Evolutionary conservation across 768 basidiomycete genomes (phyloP), one percentile per base, ranked within the genome.

Genomic region (Cytidiella melzeri): DNA sequence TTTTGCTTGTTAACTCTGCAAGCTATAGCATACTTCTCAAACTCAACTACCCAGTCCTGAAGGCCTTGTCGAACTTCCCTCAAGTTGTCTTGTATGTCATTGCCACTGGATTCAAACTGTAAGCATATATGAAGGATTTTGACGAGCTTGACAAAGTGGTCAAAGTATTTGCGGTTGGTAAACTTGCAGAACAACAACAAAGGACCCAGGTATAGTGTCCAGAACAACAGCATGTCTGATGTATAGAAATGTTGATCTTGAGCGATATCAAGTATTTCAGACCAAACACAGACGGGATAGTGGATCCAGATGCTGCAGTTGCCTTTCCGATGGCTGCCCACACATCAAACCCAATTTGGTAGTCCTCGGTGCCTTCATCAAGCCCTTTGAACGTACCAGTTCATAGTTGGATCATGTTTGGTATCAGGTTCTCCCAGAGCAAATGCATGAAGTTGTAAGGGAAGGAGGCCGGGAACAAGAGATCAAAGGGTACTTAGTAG

Each of bases 361-460:
- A 57, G 2, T 60, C 66, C 4, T 15, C 30, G 0, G 63, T 9
- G 27, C 45, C 63, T 5, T 58, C 30, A 38, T 71, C 63, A 1
- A 74, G 55, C 5, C 55, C 68, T 53, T 76, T 77, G 63, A 63
- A 75, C 12, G 57, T 50, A 0, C 72, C 71, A 1, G 62, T 69
- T 72, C 73, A 73, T 0, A 73, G 55, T 0, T 48, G n/a, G 26
- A 76, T 55, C 1, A 80, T 62, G 42, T 69, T 73, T 19, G 55
- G 58, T 23, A 74, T 52, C 1, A 74, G 41, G 51, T 78, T 78
- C 51, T 74, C 73, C 55, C 59, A 71, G 20, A 77, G 59, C 0
- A 74, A 62, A 45, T 80, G 76, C 70, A 78, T 76, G 59, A 75
- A 73, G 44, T 79, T 74, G 51, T 69, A 68, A 0, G 73, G 74